A percentile compares a stretch with the other conserved stretches of the same genome.
Conservation (phyloP, 2,329 filamentous ascomycete species). For the Phaeosphaeriaceae sp. region DNA sequence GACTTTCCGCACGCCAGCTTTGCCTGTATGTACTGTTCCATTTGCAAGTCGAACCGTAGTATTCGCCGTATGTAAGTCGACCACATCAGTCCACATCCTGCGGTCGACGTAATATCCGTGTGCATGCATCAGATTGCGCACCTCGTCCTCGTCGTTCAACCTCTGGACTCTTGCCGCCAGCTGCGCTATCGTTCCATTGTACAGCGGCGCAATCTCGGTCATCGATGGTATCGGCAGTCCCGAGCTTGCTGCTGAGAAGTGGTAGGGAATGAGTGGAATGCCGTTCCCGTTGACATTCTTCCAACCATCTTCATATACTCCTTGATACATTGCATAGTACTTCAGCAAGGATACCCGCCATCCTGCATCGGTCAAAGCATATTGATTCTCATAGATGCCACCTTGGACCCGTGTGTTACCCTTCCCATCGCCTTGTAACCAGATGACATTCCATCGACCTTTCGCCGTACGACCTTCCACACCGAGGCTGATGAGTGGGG, state of each 20-base stretch:
- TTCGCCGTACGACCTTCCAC: slow-evolving; percentile 25
- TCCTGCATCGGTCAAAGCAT: slow-evolving; percentile 11
- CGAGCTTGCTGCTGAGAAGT: slow-evolving; percentile 28
- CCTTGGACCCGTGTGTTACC: slow-evolving; percentile 27
- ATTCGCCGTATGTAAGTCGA: slow-evolving; percentile 25
- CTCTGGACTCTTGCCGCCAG: slow-evolving; percentile 20
- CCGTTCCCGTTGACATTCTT: slow-evolving; percentile 22
- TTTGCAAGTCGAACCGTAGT: slow-evolving; percentile 14
- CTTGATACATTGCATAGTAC: slow-evolving; percentile 31
- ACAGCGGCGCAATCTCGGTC: slow-evolving; percentile 10
- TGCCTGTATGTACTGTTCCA: slow-evolving; percentile 14
- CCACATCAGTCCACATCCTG: slow-evolving; percentile 34
- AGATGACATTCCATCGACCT: slow-evolving; percentile 31
- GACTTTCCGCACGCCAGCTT: slow-evolving; percentile 18
- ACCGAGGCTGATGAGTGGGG: slow-evolving; percentile 26
- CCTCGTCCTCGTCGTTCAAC: slow-evolving; percentile 32
- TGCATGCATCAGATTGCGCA: slow-evolving; percentile 32
- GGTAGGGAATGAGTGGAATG: slow-evolving; percentile 28
- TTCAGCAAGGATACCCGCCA: slow-evolving; percentile 28
- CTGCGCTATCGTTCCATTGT: slow-evolving; percentile 17
- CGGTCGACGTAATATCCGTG: slow-evolving; percentile 33
- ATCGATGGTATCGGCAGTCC: slow-evolving; percentile 25
- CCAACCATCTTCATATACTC: slow-evolving; percentile 27
- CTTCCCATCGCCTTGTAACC: slow-evolving; percentile 29
- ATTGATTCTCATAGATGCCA: slow-evolving; percentile 34